Evolutionary conservation across 108 stramenopile genomes (phyloP), one percentile per base, ranked within the genome.

Genomic region (Cyclotella kingstonii): DNA sequence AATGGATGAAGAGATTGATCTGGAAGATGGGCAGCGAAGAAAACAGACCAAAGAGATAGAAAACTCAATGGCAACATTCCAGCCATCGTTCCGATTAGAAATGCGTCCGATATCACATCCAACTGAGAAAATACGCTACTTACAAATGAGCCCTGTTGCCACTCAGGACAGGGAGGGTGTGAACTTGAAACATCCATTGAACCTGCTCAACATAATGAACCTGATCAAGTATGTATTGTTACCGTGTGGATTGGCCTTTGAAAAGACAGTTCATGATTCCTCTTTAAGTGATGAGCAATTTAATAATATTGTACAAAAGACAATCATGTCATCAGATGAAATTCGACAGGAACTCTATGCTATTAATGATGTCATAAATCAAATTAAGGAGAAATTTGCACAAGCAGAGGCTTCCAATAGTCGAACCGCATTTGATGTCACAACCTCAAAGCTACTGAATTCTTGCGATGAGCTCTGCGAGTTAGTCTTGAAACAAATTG

Each of bases 1-100:
- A 4, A 60, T 69, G 58, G 59, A 54, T 22, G 59, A 60, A 14
- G 33, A 48, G 34, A 2, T 69, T 0, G 68, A 69, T 60, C 29
- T 69, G 44, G 68, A 69, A 36, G 28, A 52, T 8, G 68, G 68
- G n/a, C n/a, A n/a, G n/a, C n/a, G n/a, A n/a, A n/a, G n/a, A n/a
- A n/a, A n/a, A 23, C 10, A 40, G 42, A 6, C 0, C 4, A n/a
- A 2, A 18, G 38, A 3, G 10, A 28, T 5, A 22, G 31, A 36
- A 27, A 40, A 10, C 3, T 33, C 5, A 22, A 19, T 42, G 25
- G 10, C 21, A 26, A 10, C 5, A 17, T 5, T 2, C 18, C 31
- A 2, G 2, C 17, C 65, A n/a, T 15, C 43, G 4, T 54, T 47
- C 39, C 43, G 43, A 26, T 25, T 69, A 2, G 52, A 46, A 46